Conservation (phyloP, 805 yeast species). For the Saturnispora zaruensis region DNA sequence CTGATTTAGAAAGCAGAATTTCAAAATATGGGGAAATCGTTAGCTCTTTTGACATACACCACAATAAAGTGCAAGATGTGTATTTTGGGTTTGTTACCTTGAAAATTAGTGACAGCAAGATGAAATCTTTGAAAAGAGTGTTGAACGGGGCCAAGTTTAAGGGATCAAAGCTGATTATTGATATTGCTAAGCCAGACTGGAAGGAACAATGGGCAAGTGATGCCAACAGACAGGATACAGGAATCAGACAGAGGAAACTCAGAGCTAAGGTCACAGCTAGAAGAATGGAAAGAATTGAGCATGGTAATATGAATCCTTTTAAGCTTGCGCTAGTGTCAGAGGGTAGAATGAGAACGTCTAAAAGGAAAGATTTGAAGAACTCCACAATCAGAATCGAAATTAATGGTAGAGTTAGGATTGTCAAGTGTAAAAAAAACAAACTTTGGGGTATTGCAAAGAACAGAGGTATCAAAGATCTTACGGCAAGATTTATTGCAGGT, state of each 20-base stretch:
- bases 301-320: conserved; percentile 34
- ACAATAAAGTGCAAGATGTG: conserved; percentile 45
- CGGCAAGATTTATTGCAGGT: conserved; percentile 51
- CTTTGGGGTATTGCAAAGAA: conserved; percentile 87
- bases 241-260: conserved; percentile 22
- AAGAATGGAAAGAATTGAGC: conserved; percentile 35
- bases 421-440: conserved; percentile 63
- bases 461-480: conserved; percentile 52
- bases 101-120: conserved; percentile 37
- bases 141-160: conserved; percentile 68
- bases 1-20: conserved; percentile 47
- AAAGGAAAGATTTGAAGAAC: conserved; percentile 44
- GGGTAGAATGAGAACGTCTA: conserved; percentile 56
- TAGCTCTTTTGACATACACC: conserved; percentile 40
- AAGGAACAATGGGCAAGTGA: conserved; percentile 40
- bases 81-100: conserved; percentile 64
- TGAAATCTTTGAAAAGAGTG: conserved; percentile 41
- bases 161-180: conserved; percentile 58
- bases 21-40: conserved; percentile 51
- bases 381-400: conserved; percentile 59
- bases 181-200: conserved; percentile 53
- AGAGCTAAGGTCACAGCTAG: conserved; percentile 29
- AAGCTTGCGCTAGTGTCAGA: conserved; percentile 15
- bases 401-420: conserved; percentile 46
- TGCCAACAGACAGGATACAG: conserved; percentile 32